Percentiles rank a stretch among this genome's conserved stretches.
Conservation (phyloP, 179 eudicot genomes). For the Silene vulgaris region DNA sequence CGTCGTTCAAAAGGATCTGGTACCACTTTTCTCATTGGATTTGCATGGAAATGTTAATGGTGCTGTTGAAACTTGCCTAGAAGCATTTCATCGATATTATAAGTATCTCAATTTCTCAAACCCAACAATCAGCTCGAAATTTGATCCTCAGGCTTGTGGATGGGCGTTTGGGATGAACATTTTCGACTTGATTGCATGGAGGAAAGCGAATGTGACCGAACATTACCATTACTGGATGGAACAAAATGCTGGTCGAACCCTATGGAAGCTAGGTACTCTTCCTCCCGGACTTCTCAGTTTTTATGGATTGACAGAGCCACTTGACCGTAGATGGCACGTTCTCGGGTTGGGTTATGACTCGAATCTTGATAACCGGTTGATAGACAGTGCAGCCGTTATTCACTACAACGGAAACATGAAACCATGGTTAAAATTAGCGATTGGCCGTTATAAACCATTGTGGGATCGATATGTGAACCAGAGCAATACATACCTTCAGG, state of each 20-base stretch:
- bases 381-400: slow-evolving; percentile 68
- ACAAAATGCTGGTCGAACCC: slow-evolving; percentile 42
- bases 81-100: slow-evolving; percentile 62
- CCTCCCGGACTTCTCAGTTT: slow-evolving; percentile 71
- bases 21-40: slow-evolving; percentile 60
- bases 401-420: slow-evolving; percentile 65
- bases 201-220: slow-evolving; percentile 51
- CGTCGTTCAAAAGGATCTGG: slow-evolving; percentile 62
- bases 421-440: slow-evolving; percentile 56
- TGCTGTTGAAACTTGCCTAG: slow-evolving; percentile 79
- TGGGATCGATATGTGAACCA: slow-evolving; percentile 59
- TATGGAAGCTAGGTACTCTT: slow-evolving; percentile 79
- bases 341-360: slow-evolving; percentile 66
- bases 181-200: slow-evolving; percentile 69
- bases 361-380: slow-evolving; percentile 55
- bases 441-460: slow-evolving; percentile 48
- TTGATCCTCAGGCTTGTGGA: slow-evolving; percentile 81
- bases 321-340: slow-evolving; percentile 80
- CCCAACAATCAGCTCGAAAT: slow-evolving; percentile 55
- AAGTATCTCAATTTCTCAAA: slow-evolving; percentile 70
- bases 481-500: slow-evolving; percentile 46
- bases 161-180: slow-evolving; percentile 84
- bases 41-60: slow-evolving; percentile 77
- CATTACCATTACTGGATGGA: slow-evolving; percentile 63
- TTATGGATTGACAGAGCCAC: slow-evolving; percentile 72